Evolutionary conservation across 176 grass and related monocot genomes (phyloP).

Genomic region (Pontederia paniculata): DNA sequence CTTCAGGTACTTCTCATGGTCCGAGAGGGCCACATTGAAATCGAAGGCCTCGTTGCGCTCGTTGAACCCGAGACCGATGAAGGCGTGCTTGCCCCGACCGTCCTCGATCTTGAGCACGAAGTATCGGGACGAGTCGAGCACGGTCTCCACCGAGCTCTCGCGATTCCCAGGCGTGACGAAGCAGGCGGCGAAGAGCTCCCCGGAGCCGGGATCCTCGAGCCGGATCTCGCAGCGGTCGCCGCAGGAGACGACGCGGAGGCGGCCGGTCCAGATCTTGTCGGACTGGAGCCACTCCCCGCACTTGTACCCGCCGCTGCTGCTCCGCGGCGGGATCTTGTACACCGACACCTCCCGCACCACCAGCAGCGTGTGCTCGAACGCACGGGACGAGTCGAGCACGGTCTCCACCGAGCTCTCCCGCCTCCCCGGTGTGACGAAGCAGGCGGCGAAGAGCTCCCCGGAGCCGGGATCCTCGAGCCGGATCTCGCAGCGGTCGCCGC

Average conservation of each 20-base stretch:
- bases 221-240: constrained; percentile 93
- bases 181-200: constrained; percentile 87
- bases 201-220: constrained; percentile 70
- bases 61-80: constrained; percentile 81
- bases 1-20: constrained; percentile 94
- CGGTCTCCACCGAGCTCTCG: constrained; percentile 59
- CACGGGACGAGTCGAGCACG: constrained; percentile 89
- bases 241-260: constrained; percentile 93
- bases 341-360: constrained; percentile 94
- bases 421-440: constrained; percentile 62
- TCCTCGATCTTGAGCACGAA: constrained; percentile 92
- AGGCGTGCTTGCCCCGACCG: constrained; percentile 78
- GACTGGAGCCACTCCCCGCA: constrained; percentile 99
- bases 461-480: constrained; percentile 79
- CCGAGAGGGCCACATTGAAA: constrained; percentile 92
- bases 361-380: constrained; percentile 93
- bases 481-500: constrained; percentile 86
- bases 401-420: constrained; percentile 61
- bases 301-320: constrained; percentile 91
- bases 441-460: constrained; percentile 83
- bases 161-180: constrained; percentile 62
- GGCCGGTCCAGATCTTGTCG: constrained; percentile 97
- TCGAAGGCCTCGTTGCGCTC: constrained; percentile 98
- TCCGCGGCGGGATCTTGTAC: constrained; percentile 95
- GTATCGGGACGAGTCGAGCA: constrained; percentile 91